Base-by-base conservation (phyloP, 2,329 filamentous ascomycete species). In the Alternaria dauci region DNA sequence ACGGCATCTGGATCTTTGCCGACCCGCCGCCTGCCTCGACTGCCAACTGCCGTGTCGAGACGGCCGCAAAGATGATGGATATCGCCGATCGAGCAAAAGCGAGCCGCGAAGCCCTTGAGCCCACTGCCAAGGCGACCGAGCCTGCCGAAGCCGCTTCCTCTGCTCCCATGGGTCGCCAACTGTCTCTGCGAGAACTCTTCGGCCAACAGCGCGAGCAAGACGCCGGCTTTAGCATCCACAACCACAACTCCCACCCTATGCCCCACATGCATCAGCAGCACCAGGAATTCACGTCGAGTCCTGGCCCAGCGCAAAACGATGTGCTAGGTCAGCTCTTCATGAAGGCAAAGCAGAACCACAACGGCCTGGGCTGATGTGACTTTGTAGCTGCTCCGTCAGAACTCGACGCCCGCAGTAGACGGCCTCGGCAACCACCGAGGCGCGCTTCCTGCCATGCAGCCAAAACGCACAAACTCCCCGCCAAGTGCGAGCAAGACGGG, bases 1-100 rank as follows among this genome's bases (percentile, higher is more conserved):
- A 86, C 72, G 88, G 88, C 7, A 76, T 90, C 12, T 89, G 87
- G 87, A 87, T 90, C 57, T 89, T 87, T 72, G 83, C 83, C n/a
- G 87, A 89, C 68, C 81, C 82, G 1, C 76, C 81, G n/a, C 82
- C 83, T 3, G 83, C 81, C 42, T 86, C 84, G 2, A 88, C 86
- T 3, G 82, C 83, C 14, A 80, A 84, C 43, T 80, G 79, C 12
- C 82, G 85, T 56, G 78, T 79, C 34, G 76, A 86, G 44, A 85
- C 85, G 34, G 85, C 83, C 32, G 78, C 82, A 56, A 80, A 85
- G 58, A 87, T 89, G 61, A 79, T 81, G 59, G 83, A 85, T 43
- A 84, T 85, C 63, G 87, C 87, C 4, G 76, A 80, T 26, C 81
- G 81, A 71, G 86, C 85, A 1, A 82, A 82, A 25, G 72, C 80